These are phyloP conservation scores for Jatropha curcas DNA, from an alignment of 345 rosid genomes.

Conservation along the genomic window DNA sequence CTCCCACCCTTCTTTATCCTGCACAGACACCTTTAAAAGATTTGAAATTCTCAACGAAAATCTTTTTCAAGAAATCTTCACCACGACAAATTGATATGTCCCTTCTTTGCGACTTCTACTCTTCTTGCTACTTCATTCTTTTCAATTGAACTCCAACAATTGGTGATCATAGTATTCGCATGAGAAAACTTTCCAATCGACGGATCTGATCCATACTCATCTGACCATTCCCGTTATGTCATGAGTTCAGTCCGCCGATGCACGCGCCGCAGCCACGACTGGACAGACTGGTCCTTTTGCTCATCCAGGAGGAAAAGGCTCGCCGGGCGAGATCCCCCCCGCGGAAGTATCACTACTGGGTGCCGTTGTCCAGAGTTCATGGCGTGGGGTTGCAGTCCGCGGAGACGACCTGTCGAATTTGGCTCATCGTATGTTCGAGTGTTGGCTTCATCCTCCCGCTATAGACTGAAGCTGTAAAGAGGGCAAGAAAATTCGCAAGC, in stretches of 20 bases:
- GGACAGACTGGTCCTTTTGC: constrained; percentile 98
- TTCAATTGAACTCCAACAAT: too few species aligned
- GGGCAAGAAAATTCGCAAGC: constrained; percentile 24
- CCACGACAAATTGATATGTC: too few species aligned
- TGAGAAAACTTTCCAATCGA: constrained; percentile 25
- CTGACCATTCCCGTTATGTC: constrained; percentile 89
- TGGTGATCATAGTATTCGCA: constrained; percentile 19
- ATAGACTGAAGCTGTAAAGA: constrained; percentile 35
- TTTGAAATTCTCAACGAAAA: constrained; percentile 67
- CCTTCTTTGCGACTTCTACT: too few species aligned
- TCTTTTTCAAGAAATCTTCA: too few species aligned
- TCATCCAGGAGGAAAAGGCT: constrained; percentile 87
- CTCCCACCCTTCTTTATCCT: constrained; percentile 25
- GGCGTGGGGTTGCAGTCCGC: constrained; percentile 31
- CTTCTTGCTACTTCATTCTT: too few species aligned
- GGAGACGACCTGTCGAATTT: constrained; percentile 28
- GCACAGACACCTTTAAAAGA: constrained; percentile 30
- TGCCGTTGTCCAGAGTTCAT: constrained; percentile 72
- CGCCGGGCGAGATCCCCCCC: constrained; percentile 88
- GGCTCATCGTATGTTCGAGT: constrained; percentile 31
- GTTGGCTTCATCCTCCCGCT: constrained; percentile 34
- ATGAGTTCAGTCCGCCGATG: constrained; percentile 90
- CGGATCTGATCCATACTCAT: constrained; percentile 49
- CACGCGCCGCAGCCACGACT: constrained; percentile 88
- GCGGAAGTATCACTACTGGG: constrained; percentile 58